These are phyloP conservation scores for Fusarium odoratissimum DNA, from an alignment of 2,329 filamentous ascomycete species.

Conservation along the genomic window DNA sequence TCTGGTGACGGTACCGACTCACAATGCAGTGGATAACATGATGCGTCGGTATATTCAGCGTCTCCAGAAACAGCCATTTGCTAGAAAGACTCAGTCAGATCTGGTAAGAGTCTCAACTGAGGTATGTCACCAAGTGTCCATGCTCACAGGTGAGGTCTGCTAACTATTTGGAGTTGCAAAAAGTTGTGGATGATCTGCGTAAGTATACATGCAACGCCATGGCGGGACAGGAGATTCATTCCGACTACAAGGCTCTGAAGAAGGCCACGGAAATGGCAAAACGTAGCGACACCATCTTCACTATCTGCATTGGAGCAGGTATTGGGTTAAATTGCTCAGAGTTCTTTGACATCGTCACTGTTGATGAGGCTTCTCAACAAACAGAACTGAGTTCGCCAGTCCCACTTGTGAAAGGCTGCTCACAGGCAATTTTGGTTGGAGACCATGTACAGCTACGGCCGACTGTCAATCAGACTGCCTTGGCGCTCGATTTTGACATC, in stretches of 20 bases:
- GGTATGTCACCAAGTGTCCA: background rate
- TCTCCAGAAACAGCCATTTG: background rate
- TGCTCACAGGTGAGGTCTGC: rapidly evolving
- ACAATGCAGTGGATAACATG: constrained; percentile 59
- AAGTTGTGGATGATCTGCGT: constrained; percentile 50
- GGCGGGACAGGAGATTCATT: constrained; percentile 45
- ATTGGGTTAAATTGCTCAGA: constrained; percentile 55
- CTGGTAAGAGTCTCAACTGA: constrained; percentile 32
- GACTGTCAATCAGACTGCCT: constrained; percentile 53
- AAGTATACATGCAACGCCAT: constrained; percentile 53
- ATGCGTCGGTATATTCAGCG: constrained; percentile 49
- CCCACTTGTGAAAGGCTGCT: constrained; percentile 56
- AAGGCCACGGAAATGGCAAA: constrained; percentile 54
- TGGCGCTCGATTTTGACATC: constrained; percentile 52
- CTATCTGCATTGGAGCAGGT: constrained; percentile 57
- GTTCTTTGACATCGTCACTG: constrained; percentile 54
- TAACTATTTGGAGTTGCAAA: constrained; percentile 42
- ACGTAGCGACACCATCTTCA: constrained; percentile 54
- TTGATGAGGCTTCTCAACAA: constrained; percentile 61
- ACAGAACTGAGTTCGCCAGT: constrained; percentile 56
- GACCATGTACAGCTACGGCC: constrained; percentile 60
- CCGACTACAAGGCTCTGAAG: constrained; percentile 45
- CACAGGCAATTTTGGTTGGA: constrained; percentile 57
- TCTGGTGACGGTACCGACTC: constrained; percentile 56
- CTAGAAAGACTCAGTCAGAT: background rate